These are phyloP conservation scores for Sclerotinia glacialis DNA, from an alignment of 2,329 filamentous ascomycete species.

Conservation along the genomic window DNA sequence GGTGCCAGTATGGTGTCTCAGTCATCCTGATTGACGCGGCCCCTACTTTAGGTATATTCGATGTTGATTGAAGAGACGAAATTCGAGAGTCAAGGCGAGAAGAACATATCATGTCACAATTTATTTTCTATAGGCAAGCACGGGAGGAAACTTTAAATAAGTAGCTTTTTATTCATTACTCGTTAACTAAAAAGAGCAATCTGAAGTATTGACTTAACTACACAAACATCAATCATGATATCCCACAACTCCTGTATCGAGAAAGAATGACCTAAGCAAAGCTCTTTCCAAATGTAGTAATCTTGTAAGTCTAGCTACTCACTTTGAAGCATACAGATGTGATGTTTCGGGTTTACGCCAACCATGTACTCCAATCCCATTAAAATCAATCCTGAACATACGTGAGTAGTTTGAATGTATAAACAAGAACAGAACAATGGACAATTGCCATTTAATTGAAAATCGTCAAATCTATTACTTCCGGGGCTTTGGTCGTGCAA, in stretches of 20 bases:
- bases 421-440: conserved; percentile 20
- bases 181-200: conserved; percentile 20
- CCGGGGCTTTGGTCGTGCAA: conserved; percentile 58
- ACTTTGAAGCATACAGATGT: conserved; percentile 13
- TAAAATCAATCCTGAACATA: conserved; percentile 18
- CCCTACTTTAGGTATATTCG: conserved; percentile 12
- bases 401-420: conserved; percentile 16
- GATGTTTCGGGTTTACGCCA: conserved; percentile 18
- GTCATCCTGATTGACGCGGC: conserved; percentile 18
- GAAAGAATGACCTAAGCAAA: conserved; percentile 11
- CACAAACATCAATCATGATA: conserved; percentile 17
- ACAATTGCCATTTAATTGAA: conserved; percentile 14
- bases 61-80: background rate
- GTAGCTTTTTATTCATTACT: conserved; percentile 20
- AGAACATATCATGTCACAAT: background rate
- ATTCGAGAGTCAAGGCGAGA: background rate
- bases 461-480: conserved; percentile 39
- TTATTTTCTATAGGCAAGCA: background rate
- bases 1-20: conserved; percentile 20
- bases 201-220: conserved; percentile 12
- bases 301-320: background rate
- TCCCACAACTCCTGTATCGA: conserved; percentile 1
- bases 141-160: background rate
- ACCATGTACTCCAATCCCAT: conserved; percentile 21
- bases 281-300: conserved; percentile 10